Evolutionary conservation across 805 yeast species (phyloP), one percentile per base, ranked within the genome.

Genomic region (Candida ovalis): DNA sequence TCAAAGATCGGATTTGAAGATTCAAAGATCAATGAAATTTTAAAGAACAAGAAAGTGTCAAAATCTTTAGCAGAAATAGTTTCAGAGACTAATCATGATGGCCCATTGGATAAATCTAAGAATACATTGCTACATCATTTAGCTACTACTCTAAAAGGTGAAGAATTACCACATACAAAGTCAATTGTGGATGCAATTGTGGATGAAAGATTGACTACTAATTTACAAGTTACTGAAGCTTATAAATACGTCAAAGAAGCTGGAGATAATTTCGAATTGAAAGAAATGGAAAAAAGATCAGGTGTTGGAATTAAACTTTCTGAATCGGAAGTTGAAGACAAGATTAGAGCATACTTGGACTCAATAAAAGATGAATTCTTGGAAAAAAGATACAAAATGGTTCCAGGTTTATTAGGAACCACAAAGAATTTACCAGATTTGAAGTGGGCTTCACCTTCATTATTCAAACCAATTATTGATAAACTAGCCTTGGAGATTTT

Each of bases 361-460:
- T 70, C 69, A 4, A 76, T 85, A 65, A 78, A 77, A 60, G 78
- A 71, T 1, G 84, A 77, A 23, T 81, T 94, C 52, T 71, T 71
- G 51, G 70, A 75, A n/a, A 80, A 86, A 65, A 80, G 99, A 65
- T 94, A 94, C 69, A 81, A 85, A 57, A 68, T 80, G 24, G 84
- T 92, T 46, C 92, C 97, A 22, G 75, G 81, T 22, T 72, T 89
- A 10, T 75, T 92, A 69, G 91, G 90, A 3, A 84, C 82, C 40
- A 80, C 88, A 52, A 89, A 88, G 75, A 78, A 75, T 55, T 61
- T 89, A 40, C 84, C 89, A 3, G 80, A 73, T 18, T 76, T 94
- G 67, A 89, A 88, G 70, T 94, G 97, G 96, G 98, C 98, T 8
- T 78, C 86, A 42, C 96, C 97, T 33, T 78, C 83, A 44, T 73